Percentiles rank a stretch among this genome's conserved stretches.
These are phyloP conservation scores for Metschnikowia matae DNA, from an alignment of 805 yeast species.

Conservation along the genomic window DNA sequence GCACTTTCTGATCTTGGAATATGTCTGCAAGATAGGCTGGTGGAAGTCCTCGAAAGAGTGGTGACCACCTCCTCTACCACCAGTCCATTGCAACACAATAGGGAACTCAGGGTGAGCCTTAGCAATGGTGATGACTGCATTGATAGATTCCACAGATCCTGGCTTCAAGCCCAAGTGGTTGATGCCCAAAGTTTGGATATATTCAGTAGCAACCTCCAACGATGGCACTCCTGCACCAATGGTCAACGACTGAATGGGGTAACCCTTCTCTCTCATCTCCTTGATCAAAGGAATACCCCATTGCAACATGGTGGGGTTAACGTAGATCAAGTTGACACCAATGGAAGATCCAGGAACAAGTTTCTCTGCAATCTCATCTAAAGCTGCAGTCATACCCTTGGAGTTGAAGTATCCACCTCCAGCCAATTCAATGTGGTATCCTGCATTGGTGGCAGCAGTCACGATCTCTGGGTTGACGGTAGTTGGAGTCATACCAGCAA, in stretches of 20 bases:
- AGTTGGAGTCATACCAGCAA: constrained; percentile 99
- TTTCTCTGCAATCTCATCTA: constrained; percentile 61
- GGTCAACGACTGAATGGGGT: constrained; percentile 92
- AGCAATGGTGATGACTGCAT: constrained; percentile 84
- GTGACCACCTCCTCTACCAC: constrained; percentile 99
- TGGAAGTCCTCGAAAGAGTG: constrained; percentile 99
- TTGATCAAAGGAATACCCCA: constrained; percentile 98
- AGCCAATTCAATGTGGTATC: constrained; percentile 95
- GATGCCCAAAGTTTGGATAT: constrained; percentile 86
- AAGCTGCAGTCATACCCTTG: constrained; percentile 64
- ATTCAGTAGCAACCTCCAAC: constrained; percentile 93
- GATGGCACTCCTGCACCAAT: constrained; percentile 99
- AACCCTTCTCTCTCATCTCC: constrained; percentile 83
- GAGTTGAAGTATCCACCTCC: constrained; percentile 98
- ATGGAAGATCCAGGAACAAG: constrained; percentile 85
- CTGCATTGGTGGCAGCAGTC: constrained; percentile 90
- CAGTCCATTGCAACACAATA: constrained; percentile 98
- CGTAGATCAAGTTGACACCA: constrained; percentile 89
- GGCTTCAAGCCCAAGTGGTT: constrained; percentile 96
- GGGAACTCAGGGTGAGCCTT: constrained; percentile 96
- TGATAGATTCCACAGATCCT: constrained; percentile 91
- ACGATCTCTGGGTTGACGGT: constrained; percentile 94
- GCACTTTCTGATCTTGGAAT: constrained; percentile 88
- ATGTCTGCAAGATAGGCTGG: constrained; percentile 94
- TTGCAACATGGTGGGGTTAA: constrained; percentile 94